Percentiles rank a stretch among this genome's conserved stretches.
phyloP scores from a whole-genome alignment of 1,284 basidiomycete genomes.

The Malassezia japonica region DNA sequence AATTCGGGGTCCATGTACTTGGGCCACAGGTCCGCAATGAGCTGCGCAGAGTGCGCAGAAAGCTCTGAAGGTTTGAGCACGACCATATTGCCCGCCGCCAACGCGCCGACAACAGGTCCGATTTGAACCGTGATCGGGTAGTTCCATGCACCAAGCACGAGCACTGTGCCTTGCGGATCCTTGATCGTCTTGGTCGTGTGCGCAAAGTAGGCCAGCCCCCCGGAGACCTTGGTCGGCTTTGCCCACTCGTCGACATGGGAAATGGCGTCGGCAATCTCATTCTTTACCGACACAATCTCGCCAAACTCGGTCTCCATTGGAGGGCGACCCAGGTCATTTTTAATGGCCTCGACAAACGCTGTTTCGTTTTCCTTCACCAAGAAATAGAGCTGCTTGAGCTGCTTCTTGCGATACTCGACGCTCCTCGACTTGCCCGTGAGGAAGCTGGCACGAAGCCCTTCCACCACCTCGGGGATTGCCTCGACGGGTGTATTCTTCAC shows the following conservation, averaged over 20 bases:
- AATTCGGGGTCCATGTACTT: slow-evolving; percentile 71
- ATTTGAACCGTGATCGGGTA: slow-evolving; percentile 45
- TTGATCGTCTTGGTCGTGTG: slow-evolving; percentile 43
- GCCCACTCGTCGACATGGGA: slow-evolving; percentile 56
- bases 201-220: slow-evolving; percentile 41
- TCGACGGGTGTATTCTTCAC: slow-evolving; percentile 8
- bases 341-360: slow-evolving; percentile 53
- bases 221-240: slow-evolving; percentile 38
- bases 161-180: slow-evolving; percentile 50
- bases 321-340: slow-evolving; percentile 55
- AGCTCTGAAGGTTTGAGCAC: slow-evolving; percentile 63
- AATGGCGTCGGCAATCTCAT: slow-evolving; percentile 60
- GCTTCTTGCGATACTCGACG: slow-evolving; percentile 57
- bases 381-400: slow-evolving; percentile 59
- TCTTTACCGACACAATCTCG: slow-evolving; percentile 43
- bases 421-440: slow-evolving; percentile 53
- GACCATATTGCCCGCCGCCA: slow-evolving; percentile 49
- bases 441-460: slow-evolving; percentile 54
- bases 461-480: slow-evolving; percentile 46
- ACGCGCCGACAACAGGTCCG: slow-evolving; percentile 49
- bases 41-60: slow-evolving; percentile 58
- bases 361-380: slow-evolving; percentile 58
- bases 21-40: slow-evolving; percentile 65
- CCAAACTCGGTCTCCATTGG: slow-evolving; percentile 46
- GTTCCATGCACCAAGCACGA: slow-evolving; percentile 52